Conservation (phyloP, 2,329 filamentous ascomycete species). For the Hymenoscyphus salicellus region DNA sequence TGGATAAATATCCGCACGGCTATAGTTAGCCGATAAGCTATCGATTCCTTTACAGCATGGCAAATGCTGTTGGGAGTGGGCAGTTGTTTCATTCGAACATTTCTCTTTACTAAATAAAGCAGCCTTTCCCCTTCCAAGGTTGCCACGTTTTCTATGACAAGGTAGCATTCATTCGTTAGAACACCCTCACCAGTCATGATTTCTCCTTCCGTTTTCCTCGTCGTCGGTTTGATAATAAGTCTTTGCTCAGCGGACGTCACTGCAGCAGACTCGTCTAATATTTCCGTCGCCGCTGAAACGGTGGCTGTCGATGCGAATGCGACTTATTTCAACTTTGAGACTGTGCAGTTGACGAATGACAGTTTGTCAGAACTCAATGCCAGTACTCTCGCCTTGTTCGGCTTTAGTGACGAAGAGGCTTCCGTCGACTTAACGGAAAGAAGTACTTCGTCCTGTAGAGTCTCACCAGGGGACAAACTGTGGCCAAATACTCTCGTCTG, state of each 20-base stretch:
- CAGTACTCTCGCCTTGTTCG: slow-evolving; percentile 17
- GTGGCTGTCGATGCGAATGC: slow-evolving; percentile 7
- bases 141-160: background rate
- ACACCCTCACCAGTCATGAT: background rate
- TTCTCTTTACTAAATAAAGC: background rate
- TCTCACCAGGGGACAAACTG: slow-evolving; percentile 17
- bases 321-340: slow-evolving; percentile 16
- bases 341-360: slow-evolving; percentile 23
- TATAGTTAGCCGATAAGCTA: background rate
- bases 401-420: slow-evolving; percentile 36
- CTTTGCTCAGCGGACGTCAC: background rate
- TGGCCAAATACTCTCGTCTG: slow-evolving; percentile 50
- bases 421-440: slow-evolving; percentile 9
- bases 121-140: background rate
- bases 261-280: slow-evolving; percentile 4
- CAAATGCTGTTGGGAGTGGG: background rate
- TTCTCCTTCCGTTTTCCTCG: background rate
- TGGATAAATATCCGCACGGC: background rate
- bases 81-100: background rate
- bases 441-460: slow-evolving; percentile 24
- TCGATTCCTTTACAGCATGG: background rate
- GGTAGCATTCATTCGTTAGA: background rate
- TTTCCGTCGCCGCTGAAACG: slow-evolving; percentile 12
- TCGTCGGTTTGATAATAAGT: background rate
- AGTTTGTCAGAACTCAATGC: slow-evolving; percentile 17